A percentile compares a stretch with the other conserved stretches of the same genome.
phyloP scores from a whole-genome alignment of 2,329 filamentous ascomycete species.

The Verticillium isaacii region DNA sequence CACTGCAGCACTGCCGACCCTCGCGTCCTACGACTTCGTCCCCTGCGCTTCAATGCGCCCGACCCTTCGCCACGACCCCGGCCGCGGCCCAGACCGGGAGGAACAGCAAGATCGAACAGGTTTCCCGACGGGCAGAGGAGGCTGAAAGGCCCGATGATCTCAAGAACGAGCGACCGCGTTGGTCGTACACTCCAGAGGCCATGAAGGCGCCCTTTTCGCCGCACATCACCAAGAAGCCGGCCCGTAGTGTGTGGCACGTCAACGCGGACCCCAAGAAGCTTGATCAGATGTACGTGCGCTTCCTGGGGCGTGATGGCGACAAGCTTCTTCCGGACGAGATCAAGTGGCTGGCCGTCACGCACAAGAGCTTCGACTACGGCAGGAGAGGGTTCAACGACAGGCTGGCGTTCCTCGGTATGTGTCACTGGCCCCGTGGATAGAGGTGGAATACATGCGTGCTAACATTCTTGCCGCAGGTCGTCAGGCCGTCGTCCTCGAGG shows the following conservation, averaged over 20 bases:
- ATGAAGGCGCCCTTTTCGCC: slow-evolving; percentile 68
- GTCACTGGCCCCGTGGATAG: neutral
- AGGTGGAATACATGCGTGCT: neutral
- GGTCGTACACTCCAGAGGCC: slow-evolving; percentile 63
- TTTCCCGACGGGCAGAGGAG: slow-evolving; percentile 7
- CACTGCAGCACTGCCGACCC: slow-evolving; percentile 10
- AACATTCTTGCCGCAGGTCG: slow-evolving; percentile 13
- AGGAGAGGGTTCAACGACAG: slow-evolving; percentile 91
- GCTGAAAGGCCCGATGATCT: slow-evolving; percentile 6
- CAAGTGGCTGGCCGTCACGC: slow-evolving; percentile 95
- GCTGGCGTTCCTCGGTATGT: slow-evolving; percentile 78
- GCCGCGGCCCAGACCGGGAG: neutral
- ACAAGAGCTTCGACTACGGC: slow-evolving; percentile 97
- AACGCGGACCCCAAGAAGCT: slow-evolving; percentile 72
- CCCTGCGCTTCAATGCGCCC: slow-evolving; percentile 6
- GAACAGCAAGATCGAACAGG: slow-evolving; percentile 5
- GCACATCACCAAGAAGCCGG: slow-evolving; percentile 50
- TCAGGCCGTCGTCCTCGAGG: slow-evolving; percentile 20
- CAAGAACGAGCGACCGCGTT: slow-evolving; percentile 45
- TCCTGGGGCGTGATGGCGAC: slow-evolving; percentile 71
- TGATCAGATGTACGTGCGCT: slow-evolving; percentile 70
- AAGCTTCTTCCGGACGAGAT: slow-evolving; percentile 79
- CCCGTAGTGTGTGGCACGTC: slow-evolving; percentile 55
- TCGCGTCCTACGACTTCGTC: slow-evolving; percentile 1
- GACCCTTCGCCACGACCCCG: slow-evolving; percentile 8